Conservation (phyloP, 108 stramenopile species). For the Cyclotella choctawhatcheeana region DNA sequence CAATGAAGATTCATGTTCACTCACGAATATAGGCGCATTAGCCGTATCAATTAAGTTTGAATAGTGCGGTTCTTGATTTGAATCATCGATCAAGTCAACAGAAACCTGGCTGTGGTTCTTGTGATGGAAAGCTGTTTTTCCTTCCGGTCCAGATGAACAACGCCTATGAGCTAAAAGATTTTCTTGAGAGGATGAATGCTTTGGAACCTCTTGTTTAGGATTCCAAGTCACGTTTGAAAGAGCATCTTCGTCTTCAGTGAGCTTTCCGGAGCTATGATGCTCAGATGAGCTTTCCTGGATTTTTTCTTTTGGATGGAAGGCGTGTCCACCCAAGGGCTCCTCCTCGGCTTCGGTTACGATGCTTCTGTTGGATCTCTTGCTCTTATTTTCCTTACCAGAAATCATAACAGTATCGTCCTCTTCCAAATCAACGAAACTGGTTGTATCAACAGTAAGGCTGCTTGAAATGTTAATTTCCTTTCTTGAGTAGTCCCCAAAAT, state of each 20-base stretch:
- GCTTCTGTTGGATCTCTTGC: not conserved
- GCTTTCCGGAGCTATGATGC: not conserved
- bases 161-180: not conserved
- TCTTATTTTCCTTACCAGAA: not conserved
- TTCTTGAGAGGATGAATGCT: not conserved
- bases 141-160: not conserved
- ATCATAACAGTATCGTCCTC: not conserved
- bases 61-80: constrained; percentile 35
- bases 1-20: too few species aligned
- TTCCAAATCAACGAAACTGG: not conserved
- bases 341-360: not conserved
- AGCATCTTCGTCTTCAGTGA: not conserved
- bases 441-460: not conserved
- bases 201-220: not conserved
- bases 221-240: not conserved
- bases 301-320: not conserved
- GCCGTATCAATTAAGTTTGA: constrained; percentile 78
- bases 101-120: not conserved
- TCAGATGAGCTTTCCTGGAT: not conserved
- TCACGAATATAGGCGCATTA: constrained; percentile 88
- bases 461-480: not conserved
- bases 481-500: not conserved
- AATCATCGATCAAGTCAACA: not conserved
- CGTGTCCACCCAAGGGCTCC: not conserved
- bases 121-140: not conserved